Evolutionary conservation across 2,329 filamentous ascomycete genomes (phyloP).

Genomic region (Fusarium sp.): DNA sequence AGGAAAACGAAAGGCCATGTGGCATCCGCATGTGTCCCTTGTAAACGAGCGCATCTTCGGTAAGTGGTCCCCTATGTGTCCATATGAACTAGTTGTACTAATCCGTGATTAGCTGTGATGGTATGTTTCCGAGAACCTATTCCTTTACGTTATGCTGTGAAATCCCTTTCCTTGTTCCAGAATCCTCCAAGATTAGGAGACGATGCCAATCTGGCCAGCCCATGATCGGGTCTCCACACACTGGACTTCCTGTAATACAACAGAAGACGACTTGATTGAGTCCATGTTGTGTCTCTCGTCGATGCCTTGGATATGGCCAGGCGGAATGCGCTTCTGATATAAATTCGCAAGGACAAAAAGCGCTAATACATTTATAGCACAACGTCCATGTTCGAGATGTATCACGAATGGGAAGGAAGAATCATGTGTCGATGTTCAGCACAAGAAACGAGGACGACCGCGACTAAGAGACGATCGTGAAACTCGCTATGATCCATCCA

Average conservation of each 20-base stretch:
- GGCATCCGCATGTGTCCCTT: slow-evolving; percentile 85
- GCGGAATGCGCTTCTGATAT: background rate
- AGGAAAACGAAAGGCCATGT: slow-evolving; percentile 83
- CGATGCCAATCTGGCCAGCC: background rate
- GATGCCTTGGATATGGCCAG: background rate
- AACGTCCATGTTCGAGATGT: slow-evolving; percentile 81
- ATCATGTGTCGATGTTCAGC: slow-evolving; percentile 82
- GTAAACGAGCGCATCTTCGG: slow-evolving; percentile 83
- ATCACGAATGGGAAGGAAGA: slow-evolving; percentile 82
- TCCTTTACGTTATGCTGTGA: background rate
- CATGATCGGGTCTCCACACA: background rate
- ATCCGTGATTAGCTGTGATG: slow-evolving; percentile 62
- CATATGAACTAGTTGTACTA: slow-evolving; percentile 1
- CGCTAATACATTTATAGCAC: slow-evolving; percentile 61
- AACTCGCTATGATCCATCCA: slow-evolving; percentile 62
- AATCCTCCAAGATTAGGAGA: background rate
- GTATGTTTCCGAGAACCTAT: slow-evolving; percentile 57
- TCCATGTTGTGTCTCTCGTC: background rate
- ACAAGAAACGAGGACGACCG: slow-evolving; percentile 84
- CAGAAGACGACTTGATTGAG: background rate
- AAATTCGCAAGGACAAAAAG: background rate
- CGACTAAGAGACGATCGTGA: slow-evolving; percentile 78
- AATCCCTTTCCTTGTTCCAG: background rate
- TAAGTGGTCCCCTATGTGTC: slow-evolving; percentile 46
- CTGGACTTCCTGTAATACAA: background rate